Percentiles rank a stretch among this genome's conserved stretches.
Evolutionary conservation across 2,329 filamentous ascomycete species (phyloP).

Genomic region (Aspergillus sclerotialis): DNA sequence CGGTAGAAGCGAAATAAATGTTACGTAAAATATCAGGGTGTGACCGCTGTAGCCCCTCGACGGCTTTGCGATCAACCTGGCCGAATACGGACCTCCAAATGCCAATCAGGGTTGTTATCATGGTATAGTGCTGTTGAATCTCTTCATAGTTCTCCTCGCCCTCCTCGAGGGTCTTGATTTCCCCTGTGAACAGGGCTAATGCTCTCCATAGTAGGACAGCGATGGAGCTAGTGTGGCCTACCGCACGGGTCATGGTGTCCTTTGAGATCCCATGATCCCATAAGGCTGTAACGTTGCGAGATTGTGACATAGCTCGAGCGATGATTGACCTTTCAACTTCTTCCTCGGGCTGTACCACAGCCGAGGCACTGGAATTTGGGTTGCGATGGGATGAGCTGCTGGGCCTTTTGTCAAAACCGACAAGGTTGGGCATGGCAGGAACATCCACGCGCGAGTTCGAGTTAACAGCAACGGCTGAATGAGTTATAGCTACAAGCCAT

Average conservation of each 20-base stretch:
- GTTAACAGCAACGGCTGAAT: no score
- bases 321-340: background rate
- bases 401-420: no score
- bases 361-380: background rate
- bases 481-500: no score
- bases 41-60: background rate
- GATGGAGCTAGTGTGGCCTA: background rate
- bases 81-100: background rate
- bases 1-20: background rate
- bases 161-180: background rate
- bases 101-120: background rate
- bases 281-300: background rate
- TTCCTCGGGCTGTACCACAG: background rate
- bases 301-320: background rate
- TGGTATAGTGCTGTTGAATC: background rate
- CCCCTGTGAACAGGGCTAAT: slow-evolving; percentile 1
- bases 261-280: background rate
- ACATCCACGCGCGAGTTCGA: no score
- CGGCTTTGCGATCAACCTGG: background rate
- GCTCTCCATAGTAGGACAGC: slow-evolving; percentile 2
- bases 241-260: background rate
- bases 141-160: background rate
- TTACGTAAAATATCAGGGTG: background rate
- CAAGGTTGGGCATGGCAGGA: no score
- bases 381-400: no score